Evolutionary conservation across 176 grass and related monocot genomes (phyloP).

Genomic region (Saccharum officinarum): DNA sequence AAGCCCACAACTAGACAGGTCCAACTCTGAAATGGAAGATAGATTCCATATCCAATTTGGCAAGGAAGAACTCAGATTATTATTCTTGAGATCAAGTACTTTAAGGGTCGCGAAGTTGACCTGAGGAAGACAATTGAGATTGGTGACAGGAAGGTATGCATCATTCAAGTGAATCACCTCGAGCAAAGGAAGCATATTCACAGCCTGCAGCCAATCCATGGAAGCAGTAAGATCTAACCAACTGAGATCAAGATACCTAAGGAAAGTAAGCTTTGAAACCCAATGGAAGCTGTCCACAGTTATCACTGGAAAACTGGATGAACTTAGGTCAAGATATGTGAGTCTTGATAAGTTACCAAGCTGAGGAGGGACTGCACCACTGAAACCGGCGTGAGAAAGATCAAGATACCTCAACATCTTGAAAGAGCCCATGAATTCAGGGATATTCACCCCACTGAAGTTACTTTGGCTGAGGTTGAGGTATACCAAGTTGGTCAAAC

Average conservation of each 20-base stretch:
- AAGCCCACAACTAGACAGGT: slow-evolving; percentile 24
- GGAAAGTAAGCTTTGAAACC: slow-evolving; percentile 30
- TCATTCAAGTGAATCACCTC: slow-evolving; percentile 28
- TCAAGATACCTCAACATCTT: slow-evolving; percentile 41
- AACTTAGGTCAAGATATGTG: slow-evolving; percentile 20
- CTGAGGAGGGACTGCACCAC: slow-evolving; percentile 11
- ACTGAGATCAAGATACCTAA: slow-evolving; percentile 43
- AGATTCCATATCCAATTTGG: slow-evolving; percentile 45
- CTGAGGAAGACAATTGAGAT: slow-evolving; percentile 16
- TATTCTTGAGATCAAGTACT: slow-evolving; percentile 22
- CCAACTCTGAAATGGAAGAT: slow-evolving; percentile 30
- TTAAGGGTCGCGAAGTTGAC: slow-evolving; percentile 11
- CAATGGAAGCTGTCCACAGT: not conserved
- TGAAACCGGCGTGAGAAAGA: slow-evolving; percentile 11
- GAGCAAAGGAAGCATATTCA: slow-evolving; percentile 41
- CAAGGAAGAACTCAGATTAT: slow-evolving; percentile 12
- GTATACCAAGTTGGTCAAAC: slow-evolving; percentile 24
- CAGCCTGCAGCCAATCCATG: slow-evolving; percentile 32
- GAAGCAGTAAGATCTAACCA: slow-evolving; percentile 7
- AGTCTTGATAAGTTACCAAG: slow-evolving; percentile 55
- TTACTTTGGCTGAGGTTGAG: slow-evolving; percentile 35
- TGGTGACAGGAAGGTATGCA: slow-evolving; percentile 13
- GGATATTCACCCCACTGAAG: slow-evolving; percentile 33
- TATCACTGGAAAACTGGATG: not conserved
- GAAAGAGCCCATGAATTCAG: slow-evolving; percentile 45